Percentiles rank a stretch among this genome's conserved stretches.
Evolutionary conservation across 2,329 filamentous ascomycete species (phyloP).

Genomic region (Microsporum ferrugineum): DNA sequence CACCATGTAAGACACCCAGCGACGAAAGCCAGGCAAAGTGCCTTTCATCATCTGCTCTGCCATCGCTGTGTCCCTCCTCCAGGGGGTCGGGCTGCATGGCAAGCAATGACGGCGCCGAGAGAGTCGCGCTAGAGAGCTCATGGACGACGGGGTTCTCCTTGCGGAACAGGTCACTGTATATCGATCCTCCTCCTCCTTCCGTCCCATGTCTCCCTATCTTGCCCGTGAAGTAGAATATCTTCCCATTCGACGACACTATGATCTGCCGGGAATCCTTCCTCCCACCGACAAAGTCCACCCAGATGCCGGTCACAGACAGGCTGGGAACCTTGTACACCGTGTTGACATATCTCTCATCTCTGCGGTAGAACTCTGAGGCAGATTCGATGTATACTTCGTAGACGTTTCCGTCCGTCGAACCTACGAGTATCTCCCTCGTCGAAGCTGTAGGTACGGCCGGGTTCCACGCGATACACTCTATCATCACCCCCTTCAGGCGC

Average conservation of each 20-base stretch:
- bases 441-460: constrained; percentile 84
- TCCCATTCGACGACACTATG: constrained; percentile 65
- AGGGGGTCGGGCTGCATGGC: constrained; percentile 64
- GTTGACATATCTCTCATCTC: constrained; percentile 87
- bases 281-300: constrained; percentile 63
- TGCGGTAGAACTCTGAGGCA: constrained; percentile 84
- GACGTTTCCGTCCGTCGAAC: constrained; percentile 83
- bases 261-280: constrained; percentile 63
- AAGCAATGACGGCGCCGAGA: constrained; percentile 53
- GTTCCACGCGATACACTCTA: constrained; percentile 91
- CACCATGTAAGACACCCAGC: constrained; percentile 81
- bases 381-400: constrained; percentile 95
- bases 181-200: constrained; percentile 70
- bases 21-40: constrained; percentile 79
- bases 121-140: constrained; percentile 52
- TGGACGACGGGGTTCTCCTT: constrained; percentile 67
- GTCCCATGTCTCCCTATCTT: constrained; percentile 59
- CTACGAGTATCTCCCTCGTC: constrained; percentile 85
- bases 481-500: constrained; percentile 70
- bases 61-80: constrained; percentile 46
- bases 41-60: constrained; percentile 46
- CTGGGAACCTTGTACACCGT: constrained; percentile 71
- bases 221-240: constrained; percentile 70
- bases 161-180: constrained; percentile 82
- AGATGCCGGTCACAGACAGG: constrained; percentile 72